Evolutionary conservation across 257 asterid species (phyloP).

Genomic region (Mitragyna speciosa): DNA sequence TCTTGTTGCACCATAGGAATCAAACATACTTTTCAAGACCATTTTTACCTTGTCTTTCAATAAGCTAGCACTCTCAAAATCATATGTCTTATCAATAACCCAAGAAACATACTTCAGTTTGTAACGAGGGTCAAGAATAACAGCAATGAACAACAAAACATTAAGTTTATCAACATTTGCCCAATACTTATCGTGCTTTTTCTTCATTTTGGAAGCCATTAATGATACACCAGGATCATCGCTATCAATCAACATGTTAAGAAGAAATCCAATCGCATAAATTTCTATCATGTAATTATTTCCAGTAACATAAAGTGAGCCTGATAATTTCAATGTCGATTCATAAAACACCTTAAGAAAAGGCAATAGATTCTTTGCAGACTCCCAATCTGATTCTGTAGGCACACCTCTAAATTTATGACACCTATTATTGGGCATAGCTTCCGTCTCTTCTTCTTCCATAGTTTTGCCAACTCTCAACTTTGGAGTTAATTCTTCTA

Average conservation of each 20-base stretch:
- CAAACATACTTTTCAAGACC: not conserved
- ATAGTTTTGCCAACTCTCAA: too few species aligned
- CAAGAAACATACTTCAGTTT: not conserved
- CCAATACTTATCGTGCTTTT: not conserved
- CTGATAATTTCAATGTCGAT: not conserved
- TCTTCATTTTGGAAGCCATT: not conserved
- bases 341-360: not conserved
- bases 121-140: not conserved
- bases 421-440: too few species aligned
- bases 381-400: not conserved
- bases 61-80: not conserved
- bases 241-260: not conserved
- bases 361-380: not conserved
- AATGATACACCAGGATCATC: not conserved
- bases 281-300: not conserved
- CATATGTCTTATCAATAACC: not conserved
- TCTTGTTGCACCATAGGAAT: not conserved
- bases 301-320: not conserved
- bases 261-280: not conserved
- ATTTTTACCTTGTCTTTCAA: not conserved
- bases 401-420: not conserved
- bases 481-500: not conserved
- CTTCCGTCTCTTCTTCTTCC: too few species aligned
- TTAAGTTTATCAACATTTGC: not conserved
- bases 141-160: not conserved